Evolutionary conservation across 2,329 filamentous ascomycete species (phyloP), one percentile per base, ranked within the genome.

Genomic region (Zalaria sp.): DNA sequence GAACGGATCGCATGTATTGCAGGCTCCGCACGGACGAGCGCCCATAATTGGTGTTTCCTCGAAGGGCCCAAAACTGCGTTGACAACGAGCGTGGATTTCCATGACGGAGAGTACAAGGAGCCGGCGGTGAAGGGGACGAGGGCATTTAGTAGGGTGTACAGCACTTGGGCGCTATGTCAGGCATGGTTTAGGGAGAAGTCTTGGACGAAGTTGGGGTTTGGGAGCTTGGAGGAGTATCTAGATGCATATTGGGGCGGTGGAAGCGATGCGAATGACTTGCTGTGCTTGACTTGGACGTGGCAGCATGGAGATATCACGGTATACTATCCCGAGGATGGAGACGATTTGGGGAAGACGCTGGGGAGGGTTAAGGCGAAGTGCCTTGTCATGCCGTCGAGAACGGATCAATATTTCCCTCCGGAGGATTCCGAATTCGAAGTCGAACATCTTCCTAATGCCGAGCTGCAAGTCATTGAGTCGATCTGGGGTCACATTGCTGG

Each of bases 31-130:
- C 56, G 56, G 27, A 74, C 72, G 0, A 67, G 66, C 18, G 47
- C 60, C 26, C 72, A 75, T 50, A 75, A 75, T 49, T 65, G 64
- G 42, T 66, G 67, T 3, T 75, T 76, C 44, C 62, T 75, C 2
- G 72, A 75, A 43, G 72, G 72, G 0, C 66, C 71, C 7, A 68
- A 65, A 37, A 56, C 60, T 0, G 72, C 71, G 0, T 56, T 75
- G 6, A 50, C 68, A 1, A 67, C 59, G 11, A 55, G 62, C 0
- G 51, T 51, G 0, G 64, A 66, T 37, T 71, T 64, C 54, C 27
- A 65, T 3, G 55, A 55, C 2, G 62, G 63, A 0, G 50, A 53
- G 18, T 56, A 47, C 9, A 47, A 40, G 18, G 40, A 53, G 38
- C 47, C 38, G 5, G 46, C 36, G 10, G 54, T 3, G 51, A 62